Evolutionary conservation across 1,139 yeast species (phyloP).

Genomic region (Kluyveromyces marxianus): DNA sequence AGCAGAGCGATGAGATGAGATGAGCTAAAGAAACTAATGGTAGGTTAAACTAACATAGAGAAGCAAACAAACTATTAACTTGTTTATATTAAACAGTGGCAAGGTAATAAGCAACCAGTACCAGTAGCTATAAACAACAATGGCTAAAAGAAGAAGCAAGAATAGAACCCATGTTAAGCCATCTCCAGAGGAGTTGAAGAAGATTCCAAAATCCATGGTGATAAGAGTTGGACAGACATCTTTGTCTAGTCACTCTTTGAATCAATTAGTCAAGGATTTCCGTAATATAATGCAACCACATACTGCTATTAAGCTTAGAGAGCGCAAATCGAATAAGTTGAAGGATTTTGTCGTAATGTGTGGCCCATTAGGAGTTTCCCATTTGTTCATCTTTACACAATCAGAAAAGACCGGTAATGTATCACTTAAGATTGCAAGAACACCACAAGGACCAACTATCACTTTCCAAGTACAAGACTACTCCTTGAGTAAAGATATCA

Average conservation of each 20-base stretch:
- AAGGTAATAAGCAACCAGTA: neutral
- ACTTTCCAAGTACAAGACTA: conserved; percentile 73
- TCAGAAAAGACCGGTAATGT: conserved; percentile 71
- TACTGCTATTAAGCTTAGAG: conserved; percentile 82
- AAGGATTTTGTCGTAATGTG: conserved; percentile 94
- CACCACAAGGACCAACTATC: conserved; percentile 93
- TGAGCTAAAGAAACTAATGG: neutral
- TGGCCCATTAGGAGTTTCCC: conserved; percentile 91
- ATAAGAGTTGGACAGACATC: conserved; percentile 70
- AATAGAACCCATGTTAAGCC: conserved; percentile 77
- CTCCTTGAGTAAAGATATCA: conserved; percentile 79
- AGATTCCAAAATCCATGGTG: conserved; percentile 90
- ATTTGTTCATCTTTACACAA: conserved; percentile 79
- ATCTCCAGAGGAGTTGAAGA: conserved; percentile 54
- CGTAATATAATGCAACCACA: conserved; percentile 94
- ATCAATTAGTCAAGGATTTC: conserved; percentile 80
- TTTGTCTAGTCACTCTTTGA: conserved; percentile 68
- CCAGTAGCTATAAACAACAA: conserved; percentile 2
- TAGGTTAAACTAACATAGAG: neutral
- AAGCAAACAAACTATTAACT: neutral
- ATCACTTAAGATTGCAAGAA: conserved; percentile 72
- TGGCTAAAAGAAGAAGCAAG: conserved; percentile 40
- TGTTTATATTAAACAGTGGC: neutral
- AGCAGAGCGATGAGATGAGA: conserved; percentile 4
- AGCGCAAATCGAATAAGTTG: conserved; percentile 76